These are phyloP conservation scores for Lagenidium sp. DNA, from an alignment of 352 stramenopile genomes.

Conservation along the genomic window DNA sequence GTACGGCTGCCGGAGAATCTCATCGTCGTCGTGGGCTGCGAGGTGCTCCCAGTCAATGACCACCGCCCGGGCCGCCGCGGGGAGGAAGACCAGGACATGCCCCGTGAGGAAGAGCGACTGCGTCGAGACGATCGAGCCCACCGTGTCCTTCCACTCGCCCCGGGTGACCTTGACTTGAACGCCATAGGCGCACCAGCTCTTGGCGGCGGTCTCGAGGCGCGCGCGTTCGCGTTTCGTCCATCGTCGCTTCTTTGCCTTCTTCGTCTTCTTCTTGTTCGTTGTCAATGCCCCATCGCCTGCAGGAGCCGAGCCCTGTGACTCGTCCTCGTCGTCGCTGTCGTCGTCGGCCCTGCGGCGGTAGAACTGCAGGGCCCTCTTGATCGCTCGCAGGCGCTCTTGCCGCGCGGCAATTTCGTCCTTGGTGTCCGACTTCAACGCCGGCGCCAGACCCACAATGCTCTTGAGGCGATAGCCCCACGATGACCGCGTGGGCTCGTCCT, in stretches of 20 bases:
- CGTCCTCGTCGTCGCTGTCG: slow-evolving; percentile 1
- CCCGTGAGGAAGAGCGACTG: slow-evolving; percentile 53
- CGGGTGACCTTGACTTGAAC: slow-evolving; percentile 34
- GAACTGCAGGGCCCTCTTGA: slow-evolving; percentile 44
- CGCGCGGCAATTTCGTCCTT: slow-evolving; percentile 28
- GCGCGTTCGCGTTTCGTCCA: slow-evolving; percentile 38
- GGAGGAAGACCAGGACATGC: slow-evolving; percentile 51
- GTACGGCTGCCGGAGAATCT: slow-evolving; percentile 29
- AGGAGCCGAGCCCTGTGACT: too few relatives aligned
- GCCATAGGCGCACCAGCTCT: slow-evolving; percentile 44
- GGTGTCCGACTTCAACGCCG: slow-evolving; percentile 43
- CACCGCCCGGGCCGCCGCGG: slow-evolving; percentile 34
- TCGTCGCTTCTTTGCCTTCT: slow-evolving; percentile 20
- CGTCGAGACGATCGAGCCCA: slow-evolving; percentile 49
- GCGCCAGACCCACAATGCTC: slow-evolving; percentile 12
- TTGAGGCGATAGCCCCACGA: slow-evolving; percentile 16
- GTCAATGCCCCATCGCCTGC: too few relatives aligned
- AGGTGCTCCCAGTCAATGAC: slow-evolving; percentile 54
- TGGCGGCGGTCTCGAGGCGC: slow-evolving; percentile 21
- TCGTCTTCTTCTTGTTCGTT: slow-evolving; percentile 1
- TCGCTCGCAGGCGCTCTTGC: slow-evolving; percentile 19
- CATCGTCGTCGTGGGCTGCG: slow-evolving; percentile 30
- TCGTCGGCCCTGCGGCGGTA: slow-evolving; percentile 11
- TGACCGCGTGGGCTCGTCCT: slow-evolving; percentile 14
- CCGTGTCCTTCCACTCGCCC: slow-evolving; percentile 32